These are phyloP conservation scores for Stephanodiscus minutulus DNA, from an alignment of 108 stramenopile genomes.

Conservation along the genomic window DNA sequence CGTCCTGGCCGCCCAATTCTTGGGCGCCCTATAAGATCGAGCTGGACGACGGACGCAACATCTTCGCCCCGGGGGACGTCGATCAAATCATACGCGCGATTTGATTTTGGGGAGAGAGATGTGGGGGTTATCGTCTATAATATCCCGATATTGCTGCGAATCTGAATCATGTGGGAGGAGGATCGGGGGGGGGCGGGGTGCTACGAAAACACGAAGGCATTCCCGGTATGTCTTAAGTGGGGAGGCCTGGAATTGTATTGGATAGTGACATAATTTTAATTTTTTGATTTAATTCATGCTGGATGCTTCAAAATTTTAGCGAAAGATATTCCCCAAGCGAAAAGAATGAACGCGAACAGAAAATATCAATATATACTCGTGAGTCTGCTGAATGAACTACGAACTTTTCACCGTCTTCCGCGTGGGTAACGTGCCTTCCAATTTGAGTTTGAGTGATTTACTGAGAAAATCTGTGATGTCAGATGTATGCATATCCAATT, in stretches of 20 bases:
- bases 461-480: too few species aligned
- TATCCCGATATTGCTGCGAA: background rate
- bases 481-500: too few species aligned
- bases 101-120: background rate
- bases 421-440: too few species aligned
- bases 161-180: background rate
- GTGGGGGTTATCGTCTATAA: background rate
- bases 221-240: too few species aligned
- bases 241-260: background rate
- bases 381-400: too few species aligned
- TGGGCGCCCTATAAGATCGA: slow-evolving; percentile 93
- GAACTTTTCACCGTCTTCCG: background rate
- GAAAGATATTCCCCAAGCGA: too few species aligned
- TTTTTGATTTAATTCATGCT: background rate
- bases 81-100: slow-evolving; percentile 69
- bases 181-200: background rate
- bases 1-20: slow-evolving; percentile 77
- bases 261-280: background rate
- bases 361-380: too few species aligned
- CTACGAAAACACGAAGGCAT: too few species aligned
- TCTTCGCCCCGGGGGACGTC: slow-evolving; percentile 91
- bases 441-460: too few species aligned
- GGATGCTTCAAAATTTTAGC: background rate
- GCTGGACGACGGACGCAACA: slow-evolving; percentile 86
- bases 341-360: too few species aligned